phyloP scores from a whole-genome alignment of 768 basidiomycete genomes.

The Hydnum rufescens region DNA sequence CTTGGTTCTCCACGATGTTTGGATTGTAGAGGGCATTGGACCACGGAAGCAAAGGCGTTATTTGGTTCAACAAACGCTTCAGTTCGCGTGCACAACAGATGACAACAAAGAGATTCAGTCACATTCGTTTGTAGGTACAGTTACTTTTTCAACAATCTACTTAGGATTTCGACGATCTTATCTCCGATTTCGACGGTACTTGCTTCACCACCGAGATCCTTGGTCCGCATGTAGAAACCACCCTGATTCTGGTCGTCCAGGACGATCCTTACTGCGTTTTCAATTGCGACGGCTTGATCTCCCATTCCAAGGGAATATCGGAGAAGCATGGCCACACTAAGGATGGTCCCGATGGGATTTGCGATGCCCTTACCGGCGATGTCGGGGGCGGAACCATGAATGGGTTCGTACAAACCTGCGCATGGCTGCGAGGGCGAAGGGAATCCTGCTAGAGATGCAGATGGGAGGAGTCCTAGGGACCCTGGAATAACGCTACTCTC shows the following conservation, averaged over 20 bases:
- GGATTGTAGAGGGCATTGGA: not conserved
- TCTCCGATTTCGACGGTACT: constrained; percentile 70
- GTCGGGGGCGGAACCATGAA: constrained; percentile 87
- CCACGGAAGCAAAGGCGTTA: not conserved
- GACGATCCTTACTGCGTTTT: constrained; percentile 76
- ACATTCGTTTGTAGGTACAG: too few relatives aligned
- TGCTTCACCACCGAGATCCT: constrained; percentile 67
- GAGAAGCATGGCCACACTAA: constrained; percentile 81
- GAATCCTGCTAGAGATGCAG: constrained; percentile 86
- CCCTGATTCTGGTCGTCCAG: constrained; percentile 31
- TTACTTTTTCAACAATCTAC: constrained; percentile 27
- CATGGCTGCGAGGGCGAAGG: constrained; percentile 52
- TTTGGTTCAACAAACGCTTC: too few relatives aligned
- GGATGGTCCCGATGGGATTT: constrained; percentile 88
- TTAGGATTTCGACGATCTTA: constrained; percentile 54
- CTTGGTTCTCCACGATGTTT: not conserved
- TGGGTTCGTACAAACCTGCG: constrained; percentile 88
- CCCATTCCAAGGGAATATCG: constrained; percentile 88
- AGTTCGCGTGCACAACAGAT: too few relatives aligned
- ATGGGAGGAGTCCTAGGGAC: constrained; percentile 87
- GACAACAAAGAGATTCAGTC: too few relatives aligned
- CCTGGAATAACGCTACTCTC: constrained; percentile 95
- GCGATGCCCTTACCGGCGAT: constrained; percentile 89
- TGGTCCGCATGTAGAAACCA: constrained; percentile 32
- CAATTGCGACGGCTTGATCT: constrained; percentile 65